Percentiles rank a stretch among this genome's conserved stretches.
Evolutionary conservation across 352 stramenopile species (phyloP).

Genomic region (Phytophthora pinifolia): DNA sequence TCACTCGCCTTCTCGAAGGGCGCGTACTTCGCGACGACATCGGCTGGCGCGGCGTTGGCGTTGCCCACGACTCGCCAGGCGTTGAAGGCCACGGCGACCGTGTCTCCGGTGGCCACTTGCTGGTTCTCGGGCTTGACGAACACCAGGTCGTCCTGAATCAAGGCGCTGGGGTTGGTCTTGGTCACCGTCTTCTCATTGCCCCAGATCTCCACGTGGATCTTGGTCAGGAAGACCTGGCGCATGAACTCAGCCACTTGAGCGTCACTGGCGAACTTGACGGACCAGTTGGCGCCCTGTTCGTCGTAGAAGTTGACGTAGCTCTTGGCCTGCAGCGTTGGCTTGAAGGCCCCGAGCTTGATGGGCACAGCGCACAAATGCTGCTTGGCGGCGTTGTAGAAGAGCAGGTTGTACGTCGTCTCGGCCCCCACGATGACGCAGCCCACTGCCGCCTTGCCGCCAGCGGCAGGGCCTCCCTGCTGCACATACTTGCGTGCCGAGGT

Average conservation of each 20-base stretch:
- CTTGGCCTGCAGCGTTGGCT: conserved; percentile 71
- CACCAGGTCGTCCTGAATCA: conserved; percentile 57
- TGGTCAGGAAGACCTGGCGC: conserved; percentile 65
- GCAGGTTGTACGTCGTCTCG: conserved; percentile 63
- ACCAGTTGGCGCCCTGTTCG: conserved; percentile 68
- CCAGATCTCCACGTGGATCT: conserved; percentile 85
- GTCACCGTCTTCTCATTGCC: conserved; percentile 54
- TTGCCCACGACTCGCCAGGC: conserved; percentile 81
- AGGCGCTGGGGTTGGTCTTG: conserved; percentile 42
- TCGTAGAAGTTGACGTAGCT: conserved; percentile 88
- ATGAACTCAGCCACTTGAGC: conserved; percentile 68
- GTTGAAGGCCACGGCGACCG: conserved; percentile 64
- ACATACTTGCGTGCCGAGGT: conserved; percentile 52
- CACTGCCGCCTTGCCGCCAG: conserved; percentile 37
- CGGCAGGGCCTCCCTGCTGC: conserved; percentile 42
- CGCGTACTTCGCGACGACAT: conserved; percentile 77
- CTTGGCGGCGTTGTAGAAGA: conserved; percentile 79
- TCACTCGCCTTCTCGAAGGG: conserved; percentile 69
- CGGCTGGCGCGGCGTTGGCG: conserved; percentile 45
- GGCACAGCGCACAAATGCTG: conserved; percentile 59
- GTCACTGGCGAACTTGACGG: conserved; percentile 69
- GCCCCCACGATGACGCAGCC: conserved; percentile 75
- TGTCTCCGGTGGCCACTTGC: conserved; percentile 56
- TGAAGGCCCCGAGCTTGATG: conserved; percentile 52
- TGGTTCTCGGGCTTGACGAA: conserved; percentile 38